A percentile compares a stretch with the other conserved stretches of the same genome.
phyloP scores from a whole-genome alignment of 805 yeast genomes.

The Candida stauntonica region DNA sequence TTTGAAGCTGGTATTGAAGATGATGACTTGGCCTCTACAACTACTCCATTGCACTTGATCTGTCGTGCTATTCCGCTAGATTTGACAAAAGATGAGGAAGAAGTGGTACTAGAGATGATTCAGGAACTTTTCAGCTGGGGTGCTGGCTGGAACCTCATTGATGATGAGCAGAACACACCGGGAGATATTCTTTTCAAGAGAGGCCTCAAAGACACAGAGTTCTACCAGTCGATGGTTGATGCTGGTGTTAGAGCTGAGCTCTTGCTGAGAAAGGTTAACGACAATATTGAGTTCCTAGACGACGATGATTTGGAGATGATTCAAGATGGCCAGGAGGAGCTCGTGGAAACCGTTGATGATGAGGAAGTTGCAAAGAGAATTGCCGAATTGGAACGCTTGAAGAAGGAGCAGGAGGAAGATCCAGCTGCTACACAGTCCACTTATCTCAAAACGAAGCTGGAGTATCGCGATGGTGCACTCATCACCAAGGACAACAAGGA shows the following conservation, averaged over 20 bases:
- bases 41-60: constrained; percentile 76
- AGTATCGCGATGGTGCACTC: constrained; percentile 63
- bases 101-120: constrained; percentile 50
- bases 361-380: constrained; percentile 1
- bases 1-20: constrained; percentile 41
- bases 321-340: constrained; percentile 19
- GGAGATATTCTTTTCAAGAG: constrained; percentile 72
- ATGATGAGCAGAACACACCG: constrained; percentile 69
- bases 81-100: constrained; percentile 36
- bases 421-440: constrained; percentile 64
- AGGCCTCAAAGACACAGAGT: constrained; percentile 35
- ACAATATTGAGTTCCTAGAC: constrained; percentile 52
- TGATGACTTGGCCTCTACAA: constrained; percentile 42
- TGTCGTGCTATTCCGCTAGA: constrained; percentile 48
- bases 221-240: constrained; percentile 52
- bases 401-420: constrained; percentile 34
- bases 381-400: constrained; percentile 21
- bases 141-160: constrained; percentile 86
- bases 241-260: constrained; percentile 93
- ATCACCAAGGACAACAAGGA: constrained; percentile 67
- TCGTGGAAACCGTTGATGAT: constrained; percentile 10
- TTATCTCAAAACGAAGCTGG: constrained; percentile 61
- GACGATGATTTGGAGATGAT: constrained; percentile 24
- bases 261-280: constrained; percentile 65
- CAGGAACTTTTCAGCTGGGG: constrained; percentile 73